Base-by-base conservation (phyloP, 352 stramenopile genomes). In the Globisporangium middletonii region DNA sequence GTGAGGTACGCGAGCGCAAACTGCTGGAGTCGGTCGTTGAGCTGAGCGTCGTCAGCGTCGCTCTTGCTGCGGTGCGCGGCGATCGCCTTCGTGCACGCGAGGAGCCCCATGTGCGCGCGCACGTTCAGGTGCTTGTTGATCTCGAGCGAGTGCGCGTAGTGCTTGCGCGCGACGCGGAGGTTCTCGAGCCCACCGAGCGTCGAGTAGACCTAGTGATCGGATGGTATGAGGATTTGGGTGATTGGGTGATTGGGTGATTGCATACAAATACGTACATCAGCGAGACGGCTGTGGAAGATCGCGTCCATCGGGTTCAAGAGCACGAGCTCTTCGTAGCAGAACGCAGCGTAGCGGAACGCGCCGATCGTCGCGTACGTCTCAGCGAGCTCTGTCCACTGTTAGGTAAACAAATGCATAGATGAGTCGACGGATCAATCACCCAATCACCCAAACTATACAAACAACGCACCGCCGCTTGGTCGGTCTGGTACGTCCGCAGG, bases 281-380 rank as follows among this genome's bases (percentile, higher is more conserved):
- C 80, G 37, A 90, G 62, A 46, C 78, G 76, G 55, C 67, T 79
- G 60, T 88, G 77, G 44, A 67, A 75, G 55, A 87, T 82, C 53
- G 75, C 63, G 60, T 86, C 77, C 66, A 86, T 77, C 8, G 80
- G 80, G 50, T 88, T 88, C 26, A 87, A 59, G 55, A 90, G 63
- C 53, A 87, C 70, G 42, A 90, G 61, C 61, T 90, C 80, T 44
- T 90, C 80, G 58, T 85, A 90, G 64, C 80, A 90, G 55, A 88
- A 90, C 9, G 75, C 70, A 8, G 66, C 77, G 64, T 87, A 83
- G 44, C 65, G 65, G 57, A 83, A 88, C 46, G 74, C 64, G 30
- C 72, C 76, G 23, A 78, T 64, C 16, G 67, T 66, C 44, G 86
- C 52, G 55, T 90, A 83, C 52, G 69, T 72, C 58, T 88, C 80